phyloP scores from a whole-genome alignment of 108 stramenopile species.

The Skeletonema menzelii region DNA sequence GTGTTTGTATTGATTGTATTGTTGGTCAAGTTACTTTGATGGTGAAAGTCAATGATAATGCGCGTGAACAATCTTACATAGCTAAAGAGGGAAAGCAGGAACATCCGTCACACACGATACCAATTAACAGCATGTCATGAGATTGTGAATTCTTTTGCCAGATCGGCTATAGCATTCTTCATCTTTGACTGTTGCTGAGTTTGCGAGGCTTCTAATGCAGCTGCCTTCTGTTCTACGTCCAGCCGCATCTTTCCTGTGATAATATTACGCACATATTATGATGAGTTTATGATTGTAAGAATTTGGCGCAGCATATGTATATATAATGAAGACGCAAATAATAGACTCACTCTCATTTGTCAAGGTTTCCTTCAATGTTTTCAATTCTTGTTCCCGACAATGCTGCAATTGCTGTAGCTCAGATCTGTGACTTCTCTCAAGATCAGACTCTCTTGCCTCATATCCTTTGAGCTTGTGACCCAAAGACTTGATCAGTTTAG shows the following conservation, averaged over 20 bases:
- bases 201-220: slow-evolving; percentile 17
- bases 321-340: slow-evolving; percentile 20
- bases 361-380: background rate
- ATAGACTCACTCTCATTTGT: slow-evolving; percentile 4
- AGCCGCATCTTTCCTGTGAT: slow-evolving; percentile 17
- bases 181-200: slow-evolving; percentile 33
- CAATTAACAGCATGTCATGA: background rate
- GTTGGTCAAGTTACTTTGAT: slow-evolving; percentile 34
- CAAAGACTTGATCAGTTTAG: slow-evolving; percentile 16
- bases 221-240: slow-evolving; percentile 24
- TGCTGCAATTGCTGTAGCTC: slow-evolving; percentile 12
- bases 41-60: background rate
- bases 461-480: slow-evolving; percentile 15
- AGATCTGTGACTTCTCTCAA: slow-evolving; percentile 8
- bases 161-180: slow-evolving; percentile 38
- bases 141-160: slow-evolving; percentile 31
- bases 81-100: background rate
- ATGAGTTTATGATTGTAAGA: background rate
- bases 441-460: slow-evolving; percentile 3
- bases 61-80: background rate
- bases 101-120: background rate
- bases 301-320: background rate
- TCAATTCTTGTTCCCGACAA: background rate
- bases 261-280: background rate
- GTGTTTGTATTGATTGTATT: slow-evolving; percentile 43